phyloP scores from a whole-genome alignment of 1,139 yeast species.

The Hansenula sp. region DNA sequence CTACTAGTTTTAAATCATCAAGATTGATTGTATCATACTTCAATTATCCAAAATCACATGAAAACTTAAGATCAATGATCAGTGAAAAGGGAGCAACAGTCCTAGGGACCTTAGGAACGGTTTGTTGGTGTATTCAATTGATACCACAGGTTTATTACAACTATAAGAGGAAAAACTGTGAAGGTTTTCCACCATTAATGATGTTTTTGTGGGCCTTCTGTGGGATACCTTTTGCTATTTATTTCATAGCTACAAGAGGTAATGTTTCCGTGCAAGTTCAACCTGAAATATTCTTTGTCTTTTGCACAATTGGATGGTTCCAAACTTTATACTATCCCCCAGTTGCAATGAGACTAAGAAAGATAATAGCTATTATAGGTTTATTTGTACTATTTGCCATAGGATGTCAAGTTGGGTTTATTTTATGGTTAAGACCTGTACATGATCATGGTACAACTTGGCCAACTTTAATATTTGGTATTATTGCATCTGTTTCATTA shows the following conservation, averaged over 20 bases:
- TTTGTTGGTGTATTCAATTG: conserved; percentile 87
- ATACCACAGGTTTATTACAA: conserved; percentile 80
- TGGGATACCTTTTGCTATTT: conserved; percentile 80
- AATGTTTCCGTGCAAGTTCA: conserved; percentile 78
- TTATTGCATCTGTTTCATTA: conserved; percentile 69
- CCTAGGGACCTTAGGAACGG: conserved; percentile 84
- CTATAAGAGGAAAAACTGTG: conserved; percentile 69
- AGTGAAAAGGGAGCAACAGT: conserved; percentile 56
- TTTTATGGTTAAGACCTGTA: conserved; percentile 64
- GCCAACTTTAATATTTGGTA: conserved; percentile 79
- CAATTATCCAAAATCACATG: too few relatives aligned
- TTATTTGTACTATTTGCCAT: conserved; percentile 41
- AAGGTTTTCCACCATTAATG: conserved; percentile 83
- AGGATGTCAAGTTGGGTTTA: conserved; percentile 67
- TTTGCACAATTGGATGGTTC: conserved; percentile 63
- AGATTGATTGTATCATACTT: too few relatives aligned
- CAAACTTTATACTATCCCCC: conserved; percentile 87
- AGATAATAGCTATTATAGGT: conserved; percentile 34
- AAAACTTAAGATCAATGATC: too few relatives aligned
- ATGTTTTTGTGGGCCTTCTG: conserved; percentile 80
- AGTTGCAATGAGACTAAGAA: conserved; percentile 32
- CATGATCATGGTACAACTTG: conserved; percentile 47
- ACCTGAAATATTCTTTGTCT: conserved; percentile 77
- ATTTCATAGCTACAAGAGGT: conserved; percentile 68
- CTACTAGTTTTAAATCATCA: too few relatives aligned